These are phyloP conservation scores for Tuber indicum DNA, from an alignment of 495 filamentous ascomycete genomes.

Conservation along the genomic window DNA sequence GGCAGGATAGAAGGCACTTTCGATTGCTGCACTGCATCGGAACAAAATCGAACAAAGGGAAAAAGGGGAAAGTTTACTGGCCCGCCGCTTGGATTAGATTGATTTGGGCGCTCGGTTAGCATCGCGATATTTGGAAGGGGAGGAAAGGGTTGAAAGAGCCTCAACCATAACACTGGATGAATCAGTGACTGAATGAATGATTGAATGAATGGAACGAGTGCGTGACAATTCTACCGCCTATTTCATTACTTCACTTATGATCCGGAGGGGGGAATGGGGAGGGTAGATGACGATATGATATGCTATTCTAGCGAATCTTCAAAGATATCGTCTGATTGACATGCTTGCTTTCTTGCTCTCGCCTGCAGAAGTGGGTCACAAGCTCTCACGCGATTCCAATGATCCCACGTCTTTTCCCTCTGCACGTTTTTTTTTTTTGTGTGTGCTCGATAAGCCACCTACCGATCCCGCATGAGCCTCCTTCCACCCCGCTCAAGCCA, in stretches of 20 bases:
- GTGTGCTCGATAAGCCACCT: conserved; percentile 1
- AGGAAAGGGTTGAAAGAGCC: background rate
- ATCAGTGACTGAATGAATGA: background rate
- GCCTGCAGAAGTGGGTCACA: background rate
- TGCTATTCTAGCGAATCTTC: background rate
- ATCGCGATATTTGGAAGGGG: background rate
- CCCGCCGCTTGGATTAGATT: background rate
- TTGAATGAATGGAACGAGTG: background rate
- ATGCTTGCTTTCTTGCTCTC: background rate
- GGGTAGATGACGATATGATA: background rate
- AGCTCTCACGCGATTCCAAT: background rate
- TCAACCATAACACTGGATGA: background rate
- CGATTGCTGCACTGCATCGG: conserved; percentile 1
- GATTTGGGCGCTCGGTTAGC: background rate
- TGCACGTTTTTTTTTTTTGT: background rate
- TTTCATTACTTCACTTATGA: background rate
- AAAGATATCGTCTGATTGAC: background rate
- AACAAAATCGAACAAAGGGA: background rate
- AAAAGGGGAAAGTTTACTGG: background rate
- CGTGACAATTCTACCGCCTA: background rate
- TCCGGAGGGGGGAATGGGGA: background rate
- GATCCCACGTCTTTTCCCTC: background rate
- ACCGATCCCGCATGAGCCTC: conserved; percentile 10
- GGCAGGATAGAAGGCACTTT: background rate
- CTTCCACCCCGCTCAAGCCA: background rate